Conservation (phyloP, 768 basidiomycete genomes). For the Russula ochroleuca region DNA sequence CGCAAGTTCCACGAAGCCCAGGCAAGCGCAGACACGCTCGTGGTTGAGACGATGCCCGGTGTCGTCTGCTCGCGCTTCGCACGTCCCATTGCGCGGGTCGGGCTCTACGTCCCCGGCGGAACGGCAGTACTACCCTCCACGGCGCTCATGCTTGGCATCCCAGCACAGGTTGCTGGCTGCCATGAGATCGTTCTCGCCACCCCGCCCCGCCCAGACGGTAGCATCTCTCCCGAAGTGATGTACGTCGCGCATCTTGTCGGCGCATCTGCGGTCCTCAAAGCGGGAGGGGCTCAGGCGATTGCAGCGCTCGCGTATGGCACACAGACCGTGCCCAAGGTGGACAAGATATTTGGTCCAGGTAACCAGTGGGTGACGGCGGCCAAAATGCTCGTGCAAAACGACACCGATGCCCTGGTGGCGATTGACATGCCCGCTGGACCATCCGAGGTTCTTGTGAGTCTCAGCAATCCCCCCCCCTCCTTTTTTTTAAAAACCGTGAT, state of each 20-base stretch:
- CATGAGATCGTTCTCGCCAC: slow-evolving; percentile 89
- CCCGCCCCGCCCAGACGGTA: slow-evolving; percentile 90
- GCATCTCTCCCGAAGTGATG: slow-evolving; percentile 93
- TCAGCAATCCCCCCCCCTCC: not conserved
- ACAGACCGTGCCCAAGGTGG: slow-evolving; percentile 91
- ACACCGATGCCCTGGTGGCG: slow-evolving; percentile 91
- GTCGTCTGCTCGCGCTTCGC: slow-evolving; percentile 95
- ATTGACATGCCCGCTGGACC: slow-evolving; percentile 99
- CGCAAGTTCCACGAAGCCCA: slow-evolving; percentile 89
- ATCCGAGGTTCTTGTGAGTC: slow-evolving; percentile 89
- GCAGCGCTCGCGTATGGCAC: slow-evolving; percentile 98
- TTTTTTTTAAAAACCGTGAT: not conserved
- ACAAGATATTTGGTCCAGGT: slow-evolving; percentile 98
- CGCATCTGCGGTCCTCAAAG: slow-evolving; percentile 85
- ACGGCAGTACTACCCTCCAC: slow-evolving; percentile 96
- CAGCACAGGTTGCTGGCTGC: slow-evolving; percentile 96
- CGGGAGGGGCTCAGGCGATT: slow-evolving; percentile 94
- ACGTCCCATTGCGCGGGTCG: slow-evolving; percentile 91
- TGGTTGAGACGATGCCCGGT: slow-evolving; percentile 96
- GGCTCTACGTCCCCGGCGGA: slow-evolving; percentile 95
- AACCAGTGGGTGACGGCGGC: slow-evolving; percentile 99
- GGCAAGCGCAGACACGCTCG: slow-evolving; percentile 59
- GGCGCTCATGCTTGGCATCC: slow-evolving; percentile 96
- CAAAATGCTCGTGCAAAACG: slow-evolving; percentile 99
- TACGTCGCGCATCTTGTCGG: slow-evolving; percentile 92